Evolutionary conservation across 129 eudicot genomes (phyloP), one percentile per base, ranked within the genome.

Genomic region (Chrysanthemum lavandulifolium): DNA sequence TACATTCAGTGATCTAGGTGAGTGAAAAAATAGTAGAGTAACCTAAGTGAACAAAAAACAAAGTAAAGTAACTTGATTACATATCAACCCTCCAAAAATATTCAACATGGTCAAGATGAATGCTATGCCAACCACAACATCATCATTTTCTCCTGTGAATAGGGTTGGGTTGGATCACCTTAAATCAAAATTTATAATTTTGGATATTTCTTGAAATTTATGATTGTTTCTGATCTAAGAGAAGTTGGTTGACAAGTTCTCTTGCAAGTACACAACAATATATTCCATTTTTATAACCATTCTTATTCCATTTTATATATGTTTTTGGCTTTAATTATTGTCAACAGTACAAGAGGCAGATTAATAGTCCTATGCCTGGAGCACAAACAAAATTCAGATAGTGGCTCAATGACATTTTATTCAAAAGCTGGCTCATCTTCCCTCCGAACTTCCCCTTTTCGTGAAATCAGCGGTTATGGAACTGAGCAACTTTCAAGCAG

Each of bases 331-430:
- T 73, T 21, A 25, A 57, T 61, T 29, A n/a, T 68, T 73, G 62
- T 75, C 49, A 63, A 81, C 96, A 93, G 96, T 76, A 86, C 97
- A 52, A 85, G 74, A 82, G 99, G 99, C 75, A 91, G 97, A 57
- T 64, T 94, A 75, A 70, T 94, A 72, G 96, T 94, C 68, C 88
- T 94, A 10, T 84, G 89, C 79, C 83, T 94, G 57, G 99, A 94
- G 67, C 97, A 86, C 45, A 73, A 67, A 65, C 99, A 84, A 84
- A 88, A 81, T 51, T 90, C 98, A 56, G 98, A 89, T 55, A 79
- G 82, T 68, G 96, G 92, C 40, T 87, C 96, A 13, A 76, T 85
- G 82, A 81, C 91, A 71, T 77, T 81, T 36, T 70, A 78, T 63
- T 87, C 89, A 62, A 91, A 82, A 82, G 85, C 82, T 36, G 86